Evolutionary conservation across 495 filamentous ascomycete genomes (phyloP), one percentile per base, ranked within the genome.

Genomic region (Talaromyces stipitatus): DNA sequence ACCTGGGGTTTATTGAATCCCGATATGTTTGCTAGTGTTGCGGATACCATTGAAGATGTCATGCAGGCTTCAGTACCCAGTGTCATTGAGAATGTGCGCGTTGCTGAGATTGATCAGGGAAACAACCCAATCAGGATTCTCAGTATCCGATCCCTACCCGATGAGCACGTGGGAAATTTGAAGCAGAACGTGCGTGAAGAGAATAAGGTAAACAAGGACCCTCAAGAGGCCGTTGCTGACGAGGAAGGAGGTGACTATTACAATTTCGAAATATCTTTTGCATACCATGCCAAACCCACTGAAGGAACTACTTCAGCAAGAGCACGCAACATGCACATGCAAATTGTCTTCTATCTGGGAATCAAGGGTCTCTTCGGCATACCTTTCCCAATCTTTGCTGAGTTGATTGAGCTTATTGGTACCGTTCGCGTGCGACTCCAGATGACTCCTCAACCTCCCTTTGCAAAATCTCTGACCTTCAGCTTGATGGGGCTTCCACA

Each of bases 321-420:
- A 65, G 90, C 90, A 14, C 81, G 87, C 59, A 96, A 96, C 66
- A 95, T 96, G 90, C 91, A 96, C 63, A 95, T 97, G 90, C 87
- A 95, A 62, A 69, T 97, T 27, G 84, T 97, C 1, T 97, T 97
- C 67, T 97, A 95, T 62, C 76, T 96, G 9, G 92, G 92, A 47
- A 78, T 95, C 61, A 67, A 68, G 24, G 78, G 78, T 11, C 67
- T 81, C 4, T 92, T 97, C 63, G 92, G 92, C 48, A 88, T 97
- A 2, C 91, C 91, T 0, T 78, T 95, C 33, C 91, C 90, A 12
- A 88, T 92, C 28, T 94, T 90, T 66, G 90, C 94, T 55, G 92
- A 96, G 67, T 74, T 97, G 20, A 85, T 86, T 58, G 83, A 89
- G 22, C 76, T 97, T 18, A 89, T 97, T 9, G 91, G 90, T 2